Percentiles rank a stretch among this genome's conserved stretches.
Conservation (phyloP, 371 early-diverging fungal genomes). For the Rhizopus delemar region DNA sequence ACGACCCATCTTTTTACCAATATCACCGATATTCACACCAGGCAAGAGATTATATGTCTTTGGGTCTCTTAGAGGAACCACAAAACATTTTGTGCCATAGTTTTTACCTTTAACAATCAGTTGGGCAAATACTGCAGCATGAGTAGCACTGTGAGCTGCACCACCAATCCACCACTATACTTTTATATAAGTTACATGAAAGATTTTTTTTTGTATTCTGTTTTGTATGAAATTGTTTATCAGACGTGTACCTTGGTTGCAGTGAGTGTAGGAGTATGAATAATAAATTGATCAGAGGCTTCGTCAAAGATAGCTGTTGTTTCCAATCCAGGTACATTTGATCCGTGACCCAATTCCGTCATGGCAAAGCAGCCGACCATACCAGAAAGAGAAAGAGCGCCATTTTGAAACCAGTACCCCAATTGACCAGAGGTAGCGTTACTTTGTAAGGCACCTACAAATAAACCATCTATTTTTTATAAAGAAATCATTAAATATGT, state of each 20-base stretch:
- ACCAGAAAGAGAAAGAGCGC: conserved; percentile 79
- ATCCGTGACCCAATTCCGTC: conserved; percentile 90
- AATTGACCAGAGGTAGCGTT: conserved; percentile 87
- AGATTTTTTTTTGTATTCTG: not conserved
- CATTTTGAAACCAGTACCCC: conserved; percentile 86
- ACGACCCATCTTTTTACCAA: conserved; percentile 79
- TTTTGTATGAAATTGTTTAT: too few relatives aligned
- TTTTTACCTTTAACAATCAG: conserved; percentile 75
- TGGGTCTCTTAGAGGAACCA: conserved; percentile 72
- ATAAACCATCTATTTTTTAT: conserved; percentile 64
- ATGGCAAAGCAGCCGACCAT: conserved; percentile 91
- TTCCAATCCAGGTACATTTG: conserved; percentile 91
- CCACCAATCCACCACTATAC: conserved; percentile 95
- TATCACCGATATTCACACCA: conserved; percentile 72
- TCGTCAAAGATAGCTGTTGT: conserved; percentile 92
- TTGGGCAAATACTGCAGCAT: conserved; percentile 80
- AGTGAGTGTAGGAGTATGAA: conserved; percentile 89
- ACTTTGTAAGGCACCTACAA: conserved; percentile 87
- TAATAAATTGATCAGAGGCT: conserved; percentile 80
- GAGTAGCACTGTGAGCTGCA: conserved; percentile 85
- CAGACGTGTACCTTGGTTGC: conserved; percentile 80
- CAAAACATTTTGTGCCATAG: conserved; percentile 79
- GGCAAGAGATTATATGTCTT: conserved; percentile 59
- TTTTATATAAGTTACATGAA: not conserved
- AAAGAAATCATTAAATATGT: not conserved